Conservation (phyloP, 129 eudicot genomes). For the Erigeron canadensis region DNA sequence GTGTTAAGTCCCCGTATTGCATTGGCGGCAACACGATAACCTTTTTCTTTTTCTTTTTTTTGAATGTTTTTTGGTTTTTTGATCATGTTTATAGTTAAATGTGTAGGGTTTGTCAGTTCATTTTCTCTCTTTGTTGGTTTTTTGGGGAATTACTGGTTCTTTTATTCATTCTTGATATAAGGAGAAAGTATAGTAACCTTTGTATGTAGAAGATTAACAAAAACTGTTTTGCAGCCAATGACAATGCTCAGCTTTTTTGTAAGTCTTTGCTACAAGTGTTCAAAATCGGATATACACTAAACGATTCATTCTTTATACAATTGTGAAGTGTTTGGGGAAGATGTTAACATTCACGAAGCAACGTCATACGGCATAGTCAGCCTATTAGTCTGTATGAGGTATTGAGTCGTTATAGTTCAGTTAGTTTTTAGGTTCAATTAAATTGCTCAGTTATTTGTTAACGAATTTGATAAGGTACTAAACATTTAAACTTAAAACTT, state of each 20-base stretch:
- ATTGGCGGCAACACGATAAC: slow-evolving; percentile 27
- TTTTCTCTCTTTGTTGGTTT: neutral
- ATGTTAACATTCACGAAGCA: too few relatives aligned
- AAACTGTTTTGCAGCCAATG: slow-evolving; percentile 17
- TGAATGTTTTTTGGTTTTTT: neutral
- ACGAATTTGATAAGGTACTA: too few relatives aligned
- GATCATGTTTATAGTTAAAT: slow-evolving; percentile 31
- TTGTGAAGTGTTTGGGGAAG: too few relatives aligned
- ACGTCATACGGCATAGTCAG: too few relatives aligned
- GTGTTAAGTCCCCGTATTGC: slow-evolving; percentile 39
- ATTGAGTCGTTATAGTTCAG: too few relatives aligned
- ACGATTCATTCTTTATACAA: neutral
- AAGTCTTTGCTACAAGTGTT: neutral
- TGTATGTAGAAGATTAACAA: slow-evolving; percentile 17
- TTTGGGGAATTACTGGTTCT: slow-evolving; percentile 6
- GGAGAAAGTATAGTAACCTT: slow-evolving; percentile 26
- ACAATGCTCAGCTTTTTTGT: slow-evolving; percentile 4
- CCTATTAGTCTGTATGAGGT: too few relatives aligned
- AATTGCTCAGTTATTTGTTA: too few relatives aligned
- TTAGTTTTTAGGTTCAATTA: too few relatives aligned
- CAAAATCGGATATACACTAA: neutral
- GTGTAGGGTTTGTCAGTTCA: slow-evolving; percentile 31
- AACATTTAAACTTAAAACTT: too few relatives aligned
- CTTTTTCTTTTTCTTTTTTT: neutral
- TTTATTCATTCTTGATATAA: slow-evolving; percentile 28